Evolutionary conservation across 176 grass and related monocot genomes (phyloP).

Genomic region (Olyra latifolia): DNA sequence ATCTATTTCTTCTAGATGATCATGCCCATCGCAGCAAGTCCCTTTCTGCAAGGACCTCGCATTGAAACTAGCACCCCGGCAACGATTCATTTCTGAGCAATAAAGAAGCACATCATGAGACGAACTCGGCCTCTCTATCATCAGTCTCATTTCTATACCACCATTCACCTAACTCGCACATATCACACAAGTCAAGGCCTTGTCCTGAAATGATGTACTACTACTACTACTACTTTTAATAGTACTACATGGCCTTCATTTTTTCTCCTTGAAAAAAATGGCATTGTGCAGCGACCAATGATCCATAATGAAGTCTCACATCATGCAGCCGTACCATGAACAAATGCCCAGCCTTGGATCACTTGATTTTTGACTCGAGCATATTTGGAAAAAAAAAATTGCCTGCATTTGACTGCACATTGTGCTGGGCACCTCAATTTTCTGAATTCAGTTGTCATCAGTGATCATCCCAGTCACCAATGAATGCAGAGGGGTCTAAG

Average conservation of each 20-base stretch:
- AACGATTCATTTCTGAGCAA: conserved; percentile 17
- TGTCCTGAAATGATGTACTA: conserved; percentile 29
- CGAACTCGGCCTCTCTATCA: not conserved
- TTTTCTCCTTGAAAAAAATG: not conserved
- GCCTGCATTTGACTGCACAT: conserved; percentile 27
- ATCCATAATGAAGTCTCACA: conserved; percentile 13
- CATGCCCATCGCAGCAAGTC: not conserved
- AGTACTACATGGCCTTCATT: not conserved
- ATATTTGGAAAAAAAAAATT: conserved; percentile 8
- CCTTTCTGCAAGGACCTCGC: conserved; percentile 48
- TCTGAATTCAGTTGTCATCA: conserved; percentile 21
- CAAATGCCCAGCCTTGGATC: conserved; percentile 13
- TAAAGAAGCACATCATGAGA: conserved; percentile 35
- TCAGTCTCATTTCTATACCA: not conserved
- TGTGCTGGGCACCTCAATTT: not conserved
- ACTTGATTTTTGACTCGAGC: conserved; percentile 22
- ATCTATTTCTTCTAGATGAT: conserved; percentile 25
- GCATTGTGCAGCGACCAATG: not conserved
- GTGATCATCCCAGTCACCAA: not conserved
- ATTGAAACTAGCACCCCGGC: conserved; percentile 41
- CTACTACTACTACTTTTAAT: not conserved
- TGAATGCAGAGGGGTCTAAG: conserved; percentile 3
- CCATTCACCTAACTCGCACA: conserved; percentile 36
- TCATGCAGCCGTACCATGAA: not conserved
- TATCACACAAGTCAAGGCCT: conserved; percentile 37